Evolutionary conservation across 2,329 filamentous ascomycete species (phyloP), one percentile per base, ranked within the genome.

Genomic region (Beauveria sp.): DNA sequence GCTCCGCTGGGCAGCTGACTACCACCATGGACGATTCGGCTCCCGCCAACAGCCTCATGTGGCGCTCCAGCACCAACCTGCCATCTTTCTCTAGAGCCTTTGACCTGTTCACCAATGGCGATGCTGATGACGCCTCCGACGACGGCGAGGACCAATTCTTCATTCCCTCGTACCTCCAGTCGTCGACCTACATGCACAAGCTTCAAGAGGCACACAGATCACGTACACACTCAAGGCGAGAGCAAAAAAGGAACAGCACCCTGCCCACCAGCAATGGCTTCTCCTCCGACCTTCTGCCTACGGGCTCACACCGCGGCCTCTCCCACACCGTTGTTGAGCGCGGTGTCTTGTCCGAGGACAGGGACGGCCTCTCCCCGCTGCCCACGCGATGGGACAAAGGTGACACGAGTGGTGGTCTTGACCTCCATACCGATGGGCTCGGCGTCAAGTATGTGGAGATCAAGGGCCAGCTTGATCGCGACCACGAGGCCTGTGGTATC

Each of bases 291-390:
- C 63, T 68, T 40, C 64, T 74, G 26, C 72, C 74, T 3, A 65
- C 88, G 3, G 72, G 77, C 5, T 78, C 82, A 34, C 88, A 96
- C 74, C 83, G 89, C 60, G 92, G 91, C 22, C 85, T 96, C 76
- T 86, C 89, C 18, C 91, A 91, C 73, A 91, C 96, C 69, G 82
- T 96, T 64, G 87, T 96, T 67, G 93, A 97, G 76, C 87, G 90
- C 66, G 78, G 85, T 34, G 83, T 88, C 0, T 74, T 79, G 1
- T 70, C 76, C 42, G 84, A 88, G 43, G 84, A 89, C 40, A 85
- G 89, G 54, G 77, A 80, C 24, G 58, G 68, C 1, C 72, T 90
- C 48, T 80, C 84, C 62, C 88, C 89, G 9, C 80, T 98, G 65
- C 95, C 95, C 20, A 87, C 88, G 4, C 84, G 83, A 69, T 98